A percentile compares a stretch with the other conserved stretches of the same genome.
Evolutionary conservation across 2,329 filamentous ascomycete species (phyloP).

Genomic region (Gaeumannomyces tritici): DNA sequence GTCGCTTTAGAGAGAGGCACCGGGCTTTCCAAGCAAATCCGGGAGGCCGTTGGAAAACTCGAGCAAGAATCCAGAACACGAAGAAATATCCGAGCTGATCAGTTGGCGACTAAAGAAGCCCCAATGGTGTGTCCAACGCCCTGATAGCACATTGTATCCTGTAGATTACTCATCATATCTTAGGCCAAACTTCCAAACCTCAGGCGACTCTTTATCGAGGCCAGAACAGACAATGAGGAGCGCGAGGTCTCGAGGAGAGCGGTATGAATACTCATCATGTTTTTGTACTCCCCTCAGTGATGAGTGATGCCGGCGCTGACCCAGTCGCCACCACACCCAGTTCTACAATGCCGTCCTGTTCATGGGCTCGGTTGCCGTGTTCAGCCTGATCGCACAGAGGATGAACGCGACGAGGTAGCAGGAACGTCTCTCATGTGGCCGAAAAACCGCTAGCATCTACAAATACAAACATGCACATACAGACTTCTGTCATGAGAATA

Average conservation of each 20-base stretch:
- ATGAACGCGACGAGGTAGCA: conserved; percentile 45
- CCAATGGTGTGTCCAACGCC: not conserved
- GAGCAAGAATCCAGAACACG: not conserved
- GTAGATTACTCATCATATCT: not conserved
- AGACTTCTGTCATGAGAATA: not conserved
- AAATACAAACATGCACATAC: not conserved
- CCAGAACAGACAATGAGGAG: conserved; percentile 86
- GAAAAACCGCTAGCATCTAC: conserved; percentile 11
- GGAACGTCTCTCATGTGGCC: not conserved
- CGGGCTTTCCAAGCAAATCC: not conserved
- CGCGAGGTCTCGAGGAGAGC: conserved; percentile 89
- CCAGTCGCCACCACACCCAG: conserved; percentile 35
- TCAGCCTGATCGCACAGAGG: conserved; percentile 85
- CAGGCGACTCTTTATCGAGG: conserved; percentile 91
- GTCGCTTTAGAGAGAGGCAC: not conserved
- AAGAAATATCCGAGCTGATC: not conserved
- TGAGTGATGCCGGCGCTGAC: not conserved
- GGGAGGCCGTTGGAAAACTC: not conserved
- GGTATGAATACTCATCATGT: conserved; percentile 40
- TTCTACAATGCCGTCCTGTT: conserved; percentile 98
- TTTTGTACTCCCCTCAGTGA: not conserved
- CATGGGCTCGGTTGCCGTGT: conserved; percentile 90
- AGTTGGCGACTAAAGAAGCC: not conserved
- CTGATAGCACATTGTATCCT: not conserved
- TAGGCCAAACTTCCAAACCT: conserved; percentile 82